Conservation (phyloP, 441 rosid species). For the Erysimum pusillum region DNA sequence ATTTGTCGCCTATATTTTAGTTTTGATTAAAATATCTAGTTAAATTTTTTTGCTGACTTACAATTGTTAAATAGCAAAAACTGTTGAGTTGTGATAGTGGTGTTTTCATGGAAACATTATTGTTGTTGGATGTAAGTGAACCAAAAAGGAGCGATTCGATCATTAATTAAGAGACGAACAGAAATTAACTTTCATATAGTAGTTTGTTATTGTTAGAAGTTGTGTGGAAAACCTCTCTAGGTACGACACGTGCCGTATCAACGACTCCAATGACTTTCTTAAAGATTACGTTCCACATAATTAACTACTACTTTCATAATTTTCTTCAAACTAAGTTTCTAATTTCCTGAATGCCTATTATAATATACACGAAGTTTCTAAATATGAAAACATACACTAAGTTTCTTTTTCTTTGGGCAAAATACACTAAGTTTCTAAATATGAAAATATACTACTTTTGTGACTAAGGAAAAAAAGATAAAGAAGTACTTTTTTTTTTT, state of each 20-base stretch:
- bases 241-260: conserved; percentile 39
- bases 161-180: too few species aligned
- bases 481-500: too few species aligned
- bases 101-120: not conserved
- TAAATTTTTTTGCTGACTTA: too few species aligned
- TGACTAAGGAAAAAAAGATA: too few species aligned
- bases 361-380: not conserved
- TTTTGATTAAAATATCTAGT: not conserved
- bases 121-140: not conserved
- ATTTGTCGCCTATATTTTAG: not conserved
- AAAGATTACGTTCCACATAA: conserved; percentile 6
- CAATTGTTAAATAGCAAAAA: not conserved
- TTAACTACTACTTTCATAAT: not conserved
- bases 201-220: too few species aligned
- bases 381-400: too few species aligned
- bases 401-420: too few species aligned
- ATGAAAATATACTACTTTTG: too few species aligned
- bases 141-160: not conserved
- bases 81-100: not conserved
- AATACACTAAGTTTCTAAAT: too few species aligned
- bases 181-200: too few species aligned
- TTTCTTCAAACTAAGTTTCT: not conserved
- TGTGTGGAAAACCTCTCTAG: not conserved
- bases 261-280: conserved; percentile 23
- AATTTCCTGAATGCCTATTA: not conserved